A percentile compares a stretch with the other conserved stretches of the same genome.
phyloP scores from a whole-genome alignment of 2,329 filamentous ascomycete genomes.

The Atkinsonella hypoxylon region DNA sequence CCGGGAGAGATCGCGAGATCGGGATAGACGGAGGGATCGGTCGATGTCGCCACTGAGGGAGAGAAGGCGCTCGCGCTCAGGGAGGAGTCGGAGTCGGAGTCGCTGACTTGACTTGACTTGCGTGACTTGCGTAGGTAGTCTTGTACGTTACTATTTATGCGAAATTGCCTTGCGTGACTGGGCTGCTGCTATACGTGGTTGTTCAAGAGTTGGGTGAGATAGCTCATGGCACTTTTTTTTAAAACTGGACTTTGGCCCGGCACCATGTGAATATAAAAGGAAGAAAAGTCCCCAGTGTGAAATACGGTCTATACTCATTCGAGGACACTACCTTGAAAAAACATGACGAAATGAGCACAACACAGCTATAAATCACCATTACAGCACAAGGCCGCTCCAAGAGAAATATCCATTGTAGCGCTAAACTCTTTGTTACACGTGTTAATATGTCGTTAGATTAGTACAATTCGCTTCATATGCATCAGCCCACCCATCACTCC shows the following conservation, averaged over 20 bases:
- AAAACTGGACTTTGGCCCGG: no score
- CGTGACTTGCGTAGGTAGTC: no score
- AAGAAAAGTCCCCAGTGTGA: no score
- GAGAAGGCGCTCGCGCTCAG: conserved; percentile 25
- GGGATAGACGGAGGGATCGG: conserved; percentile 16
- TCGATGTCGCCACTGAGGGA: conserved; percentile 25
- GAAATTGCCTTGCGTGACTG: no score
- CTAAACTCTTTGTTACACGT: background rate
- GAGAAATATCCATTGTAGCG: background rate
- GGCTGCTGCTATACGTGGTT: no score
- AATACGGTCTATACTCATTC: no score
- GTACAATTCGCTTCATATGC: background rate
- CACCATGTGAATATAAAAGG: no score
- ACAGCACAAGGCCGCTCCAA: background rate
- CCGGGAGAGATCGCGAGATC: conserved; percentile 12
- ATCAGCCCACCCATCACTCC: background rate
- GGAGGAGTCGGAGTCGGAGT: conserved; percentile 27
- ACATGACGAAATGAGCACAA: no score
- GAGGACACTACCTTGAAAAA: no score
- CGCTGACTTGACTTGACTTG: background rate
- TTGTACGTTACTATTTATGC: no score
- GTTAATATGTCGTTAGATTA: background rate
- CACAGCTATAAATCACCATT: background rate
- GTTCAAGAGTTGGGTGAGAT: no score
- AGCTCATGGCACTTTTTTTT: no score